Conservation (phyloP, 371 early-diverging fungal genomes). For the Catenaria anguillulae region DNA sequence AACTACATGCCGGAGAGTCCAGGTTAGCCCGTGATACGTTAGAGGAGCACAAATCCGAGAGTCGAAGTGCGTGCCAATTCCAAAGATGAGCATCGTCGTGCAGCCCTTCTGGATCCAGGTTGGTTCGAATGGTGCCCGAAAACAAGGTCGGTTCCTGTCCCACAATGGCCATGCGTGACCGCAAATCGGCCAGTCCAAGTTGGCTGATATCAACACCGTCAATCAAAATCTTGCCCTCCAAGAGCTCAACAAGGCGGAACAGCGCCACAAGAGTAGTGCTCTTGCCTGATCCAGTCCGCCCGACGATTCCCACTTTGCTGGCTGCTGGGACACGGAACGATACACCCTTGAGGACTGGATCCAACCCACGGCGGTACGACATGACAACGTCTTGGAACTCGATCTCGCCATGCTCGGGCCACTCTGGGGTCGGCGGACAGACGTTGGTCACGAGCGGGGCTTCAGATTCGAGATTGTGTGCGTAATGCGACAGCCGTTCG, state of each 20-base stretch:
- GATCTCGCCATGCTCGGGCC: constrained; percentile 46
- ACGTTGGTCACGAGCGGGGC: constrained; percentile 38
- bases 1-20: constrained; percentile 45
- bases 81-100: constrained; percentile 67
- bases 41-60: constrained; percentile 34
- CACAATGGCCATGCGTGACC: constrained; percentile 70
- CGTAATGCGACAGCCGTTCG: constrained; percentile 44
- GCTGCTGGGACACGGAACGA: constrained; percentile 45
- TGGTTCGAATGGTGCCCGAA: constrained; percentile 65
- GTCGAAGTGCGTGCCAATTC: constrained; percentile 51
- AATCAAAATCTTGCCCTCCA: constrained; percentile 67
- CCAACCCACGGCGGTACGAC: constrained; percentile 52
- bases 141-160: constrained; percentile 93
- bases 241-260: constrained; percentile 80
- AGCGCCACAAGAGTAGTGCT: constrained; percentile 67
- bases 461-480: constrained; percentile 45
- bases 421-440: constrained; percentile 27
- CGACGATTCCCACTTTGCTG: constrained; percentile 79
- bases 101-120: constrained; percentile 66
- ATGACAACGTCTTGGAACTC: constrained; percentile 47
- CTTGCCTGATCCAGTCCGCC: constrained; percentile 95
- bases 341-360: constrained; percentile 45
- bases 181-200: constrained; percentile 58
- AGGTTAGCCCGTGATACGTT: constrained; percentile 28
- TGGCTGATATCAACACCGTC: constrained; percentile 71